Evolutionary conservation across 1,284 basidiomycete species (phyloP), one percentile per base, ranked within the genome.

Genomic region (Tylopilus orsonianus): DNA sequence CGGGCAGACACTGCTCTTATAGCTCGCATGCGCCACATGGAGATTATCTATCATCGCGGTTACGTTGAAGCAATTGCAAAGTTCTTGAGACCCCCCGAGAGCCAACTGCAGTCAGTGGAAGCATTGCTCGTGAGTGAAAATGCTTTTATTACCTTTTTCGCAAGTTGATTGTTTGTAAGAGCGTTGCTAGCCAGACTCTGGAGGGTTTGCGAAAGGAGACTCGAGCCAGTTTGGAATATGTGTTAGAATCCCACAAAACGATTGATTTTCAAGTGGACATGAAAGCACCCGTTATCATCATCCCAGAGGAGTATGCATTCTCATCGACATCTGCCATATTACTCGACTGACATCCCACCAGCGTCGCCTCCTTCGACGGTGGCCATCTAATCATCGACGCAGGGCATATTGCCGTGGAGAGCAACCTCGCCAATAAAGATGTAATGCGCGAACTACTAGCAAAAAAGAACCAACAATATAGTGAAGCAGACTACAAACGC

Each of bases 161-260:
- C 43, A 12, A 33, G 26, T 41, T 55, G 44, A 68, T 30, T 46
- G 18, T 44, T 23, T 43, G 23, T 16, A 52, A 92, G 90, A 91
- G 85, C 65, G 97, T 86, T 10, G 97, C 97, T 0, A 94, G 90
- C 59, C 85, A 96, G 66, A 98, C 96, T 0, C 76, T 99, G 4
- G 97, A 99, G 65, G 95, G 92, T 4, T 76, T 99, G 42, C 81
- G 95, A 45, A 95, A 96, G 64, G 94, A 99, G 66, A 99, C 97
- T 1, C 75, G 97, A 50, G 92, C 94, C 1, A 93, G 97, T 6
- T 75, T 99, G 40, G 97, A 99, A 71, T 91, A 89, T 70, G 97
- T 96, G 0, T 71, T 99, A 29, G 85, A 93, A 68, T 85, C 82
- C 14, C 94, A 97, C 75, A 96, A 96, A 74, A 99, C 96, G 0